Evolutionary conservation across 192 early-diverging fungal species (phyloP).

Genomic region (Mortierella antarctica): DNA sequence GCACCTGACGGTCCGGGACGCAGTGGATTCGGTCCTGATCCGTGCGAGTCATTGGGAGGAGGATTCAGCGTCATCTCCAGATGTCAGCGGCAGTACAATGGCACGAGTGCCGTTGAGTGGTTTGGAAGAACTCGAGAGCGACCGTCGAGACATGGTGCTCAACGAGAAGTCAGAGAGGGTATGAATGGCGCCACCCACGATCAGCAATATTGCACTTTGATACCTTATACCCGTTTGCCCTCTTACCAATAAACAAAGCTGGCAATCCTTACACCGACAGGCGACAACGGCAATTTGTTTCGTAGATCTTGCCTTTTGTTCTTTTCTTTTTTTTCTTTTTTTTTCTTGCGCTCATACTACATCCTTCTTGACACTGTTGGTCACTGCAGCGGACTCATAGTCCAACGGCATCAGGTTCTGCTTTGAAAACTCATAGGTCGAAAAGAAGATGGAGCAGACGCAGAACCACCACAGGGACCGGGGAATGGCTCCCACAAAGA

Average conservation of each 20-base stretch:
- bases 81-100: neutral
- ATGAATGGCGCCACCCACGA: too few species aligned
- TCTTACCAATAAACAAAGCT: too few species aligned
- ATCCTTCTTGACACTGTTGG: neutral
- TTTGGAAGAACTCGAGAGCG: neutral
- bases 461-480: constrained; percentile 80
- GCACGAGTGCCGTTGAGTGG: neutral
- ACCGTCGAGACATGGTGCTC: neutral
- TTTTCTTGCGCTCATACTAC: constrained; percentile 7
- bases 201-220: too few species aligned
- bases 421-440: constrained; percentile 72
- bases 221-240: neutral
- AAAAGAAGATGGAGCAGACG: constrained; percentile 84
- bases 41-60: constrained; percentile 10
- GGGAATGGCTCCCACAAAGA: constrained; percentile 73
- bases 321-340: constrained; percentile 12
- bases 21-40: constrained; percentile 33
- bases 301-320: too few species aligned
- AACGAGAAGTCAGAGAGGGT: neutral
- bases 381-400: constrained; percentile 17
- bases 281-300: neutral
- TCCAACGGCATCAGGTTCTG: constrained; percentile 51
- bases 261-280: neutral
- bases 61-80: neutral
- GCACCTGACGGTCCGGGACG: constrained; percentile 52